Evolutionary conservation across 148 eudicot species (phyloP), one percentile per base, ranked within the genome.

Genomic region (Rhododendron simsii): DNA sequence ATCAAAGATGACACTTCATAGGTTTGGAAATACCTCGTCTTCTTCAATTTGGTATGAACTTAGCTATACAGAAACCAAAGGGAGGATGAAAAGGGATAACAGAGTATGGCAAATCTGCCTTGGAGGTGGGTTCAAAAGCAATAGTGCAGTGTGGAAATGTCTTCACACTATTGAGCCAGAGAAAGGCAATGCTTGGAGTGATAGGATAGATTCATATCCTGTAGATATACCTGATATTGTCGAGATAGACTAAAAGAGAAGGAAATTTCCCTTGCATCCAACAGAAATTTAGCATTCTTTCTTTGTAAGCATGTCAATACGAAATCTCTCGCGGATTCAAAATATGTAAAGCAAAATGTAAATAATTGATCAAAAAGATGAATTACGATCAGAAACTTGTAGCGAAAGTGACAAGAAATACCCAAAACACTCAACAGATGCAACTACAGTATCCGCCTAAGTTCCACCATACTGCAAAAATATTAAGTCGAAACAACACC

Each of bases 11-110:
- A 86, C 88, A 5, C 80, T 89, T 63, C 35, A 86, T 44, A 84
- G 88, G 44, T 86, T 89, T 41, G 88, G 90, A 15, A 89, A 89
- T 50, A 86, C 85, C 3, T 86, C 87, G 2, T 26, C 75, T 69
- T 69, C 37, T 69, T 69, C 37, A 1, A 10, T 69, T 67, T 67
- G 73, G 73, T n/a, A 67, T n/a, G 35, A 67, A 8, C 73, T 67
- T 26, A n/a, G 33, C 73, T 26, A 67, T 26, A 67, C 33, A 3
- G 35, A 67, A 67, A 11, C 73, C 73, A 67, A 26, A 26, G 73
- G 73, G 73, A 67, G 73, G 73, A 26, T 67, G 73, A 67, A 67
- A n/a, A 9, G 73, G 13, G 35, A 35, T 10, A 67, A 10, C 33
- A 26, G 73, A 67, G 33, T 67, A 67, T 8, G 30, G 15, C 30